Percentiles rank a stretch among this genome's conserved stretches.
phyloP scores from a whole-genome alignment of 176 grass and related monocot species.

The Puccinellia tenuiflora region DNA sequence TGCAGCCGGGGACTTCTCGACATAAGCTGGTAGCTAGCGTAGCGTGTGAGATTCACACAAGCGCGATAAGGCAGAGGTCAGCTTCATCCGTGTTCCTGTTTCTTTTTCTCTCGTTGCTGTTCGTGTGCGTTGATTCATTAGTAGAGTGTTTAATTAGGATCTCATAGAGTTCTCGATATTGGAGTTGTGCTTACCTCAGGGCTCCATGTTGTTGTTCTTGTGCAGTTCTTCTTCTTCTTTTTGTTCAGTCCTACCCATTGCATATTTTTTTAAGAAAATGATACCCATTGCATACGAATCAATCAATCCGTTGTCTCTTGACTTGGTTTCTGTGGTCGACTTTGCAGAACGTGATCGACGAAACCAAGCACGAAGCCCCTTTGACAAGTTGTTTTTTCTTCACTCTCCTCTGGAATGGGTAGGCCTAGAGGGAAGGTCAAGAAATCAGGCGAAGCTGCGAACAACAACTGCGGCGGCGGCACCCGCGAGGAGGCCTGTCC shows the following conservation, averaged over 20 bases:
- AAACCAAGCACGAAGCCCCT: neutral
- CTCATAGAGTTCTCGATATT: no score
- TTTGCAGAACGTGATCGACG: neutral
- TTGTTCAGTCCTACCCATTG: no score
- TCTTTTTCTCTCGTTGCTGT: neutral
- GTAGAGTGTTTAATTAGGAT: neutral
- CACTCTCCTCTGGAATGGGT: conserved; percentile 39
- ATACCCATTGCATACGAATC: no score
- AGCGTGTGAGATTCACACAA: neutral
- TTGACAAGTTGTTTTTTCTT: neutral
- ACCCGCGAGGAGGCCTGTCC: conserved; percentile 50
- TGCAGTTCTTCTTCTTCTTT: no score
- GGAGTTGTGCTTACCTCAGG: no score
- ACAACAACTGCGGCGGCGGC: conserved; percentile 36
- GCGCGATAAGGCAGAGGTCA: neutral
- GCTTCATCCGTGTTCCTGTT: neutral
- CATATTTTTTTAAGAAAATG: no score
- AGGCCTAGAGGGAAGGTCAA: conserved; percentile 61
- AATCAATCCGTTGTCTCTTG: neutral
- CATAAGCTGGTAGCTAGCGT: neutral
- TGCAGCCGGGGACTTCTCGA: neutral
- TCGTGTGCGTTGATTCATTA: neutral
- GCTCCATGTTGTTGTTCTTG: no score
- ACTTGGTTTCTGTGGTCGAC: neutral
- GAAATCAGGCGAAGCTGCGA: conserved; percentile 27